Evolutionary conservation across 1,284 basidiomycete species (phyloP).

Genomic region (Irpex rosettiformis): DNA sequence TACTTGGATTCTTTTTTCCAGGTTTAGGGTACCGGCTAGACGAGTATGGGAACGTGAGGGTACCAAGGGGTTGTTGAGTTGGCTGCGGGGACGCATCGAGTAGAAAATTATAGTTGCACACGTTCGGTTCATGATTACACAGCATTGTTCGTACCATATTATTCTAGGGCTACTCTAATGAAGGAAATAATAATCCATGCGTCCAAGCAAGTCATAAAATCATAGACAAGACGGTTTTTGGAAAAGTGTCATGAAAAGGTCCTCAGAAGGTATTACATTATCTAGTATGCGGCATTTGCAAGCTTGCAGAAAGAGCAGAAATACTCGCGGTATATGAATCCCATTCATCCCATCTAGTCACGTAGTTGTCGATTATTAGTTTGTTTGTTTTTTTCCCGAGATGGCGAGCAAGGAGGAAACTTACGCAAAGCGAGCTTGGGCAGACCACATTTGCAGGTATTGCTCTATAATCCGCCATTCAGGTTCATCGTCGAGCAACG

Average conservation of each 20-base stretch:
- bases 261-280: neutral
- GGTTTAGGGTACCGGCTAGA: constrained; percentile 76
- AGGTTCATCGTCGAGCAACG: neutral
- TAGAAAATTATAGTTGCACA: constrained; percentile 24
- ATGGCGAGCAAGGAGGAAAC: neutral
- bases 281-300: neutral
- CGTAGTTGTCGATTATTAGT: neutral
- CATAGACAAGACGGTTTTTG: too few relatives aligned
- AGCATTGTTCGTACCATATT: neutral
- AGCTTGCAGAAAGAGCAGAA: neutral
- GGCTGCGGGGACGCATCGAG: constrained; percentile 70
- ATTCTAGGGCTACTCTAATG: neutral
- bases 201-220: neutral
- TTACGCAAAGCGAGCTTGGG: neutral
- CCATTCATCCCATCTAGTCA: neutral
- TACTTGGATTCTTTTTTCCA: constrained; percentile 23
- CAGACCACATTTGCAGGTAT: neutral
- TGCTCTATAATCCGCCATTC: neutral
- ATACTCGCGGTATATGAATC: neutral
- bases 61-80: constrained; percentile 73
- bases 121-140: too few relatives aligned
- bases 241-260: too few relatives aligned
- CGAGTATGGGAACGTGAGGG: constrained; percentile 82
- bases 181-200: neutral
- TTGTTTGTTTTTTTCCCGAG: neutral